These are phyloP conservation scores for Claviceps lovelessii DNA, from an alignment of 2,329 filamentous ascomycete genomes.

Conservation along the genomic window DNA sequence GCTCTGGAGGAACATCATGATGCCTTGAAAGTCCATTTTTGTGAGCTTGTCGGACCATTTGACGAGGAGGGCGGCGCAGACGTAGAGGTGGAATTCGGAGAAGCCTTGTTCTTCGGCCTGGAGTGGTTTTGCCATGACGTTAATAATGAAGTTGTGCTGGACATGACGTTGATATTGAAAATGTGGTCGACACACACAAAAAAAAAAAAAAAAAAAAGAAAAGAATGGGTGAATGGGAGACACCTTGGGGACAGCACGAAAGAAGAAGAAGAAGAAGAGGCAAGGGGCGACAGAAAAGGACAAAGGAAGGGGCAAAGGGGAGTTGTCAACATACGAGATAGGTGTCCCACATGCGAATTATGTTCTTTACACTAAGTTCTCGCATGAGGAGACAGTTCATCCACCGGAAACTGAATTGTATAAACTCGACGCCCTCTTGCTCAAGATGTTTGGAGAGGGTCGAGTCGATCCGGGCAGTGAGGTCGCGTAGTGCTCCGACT, in stretches of 20 bases:
- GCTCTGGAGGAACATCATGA: slow-evolving; percentile 98
- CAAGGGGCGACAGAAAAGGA: background rate
- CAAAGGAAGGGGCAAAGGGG: background rate
- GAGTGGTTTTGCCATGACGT: background rate
- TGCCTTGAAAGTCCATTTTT: slow-evolving; percentile 95
- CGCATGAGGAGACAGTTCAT: slow-evolving; percentile 99
- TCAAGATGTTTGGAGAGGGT: slow-evolving; percentile 78
- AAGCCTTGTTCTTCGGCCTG: slow-evolving; percentile 98
- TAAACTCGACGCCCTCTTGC: slow-evolving; percentile 86
- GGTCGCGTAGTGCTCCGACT: slow-evolving; percentile 72
- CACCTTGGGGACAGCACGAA: background rate
- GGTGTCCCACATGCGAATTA: slow-evolving; percentile 98
- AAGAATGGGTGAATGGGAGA: background rate
- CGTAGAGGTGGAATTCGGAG: slow-evolving; percentile 94
- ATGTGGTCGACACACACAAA: background rate
- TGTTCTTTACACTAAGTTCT: slow-evolving; percentile 91
- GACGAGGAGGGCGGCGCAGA: slow-evolving; percentile 92
- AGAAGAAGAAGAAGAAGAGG: too few relatives aligned
- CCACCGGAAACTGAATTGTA: slow-evolving; percentile 98
- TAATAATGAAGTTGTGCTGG: background rate
- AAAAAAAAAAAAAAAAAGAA: background rate
- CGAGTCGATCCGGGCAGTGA: slow-evolving; percentile 80
- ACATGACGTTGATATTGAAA: too few relatives aligned
- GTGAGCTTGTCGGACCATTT: slow-evolving; percentile 94
- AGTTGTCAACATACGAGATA: slow-evolving; percentile 60